Conservation (phyloP, 2,329 filamentous ascomycete species). For the Fusarium redolens region DNA sequence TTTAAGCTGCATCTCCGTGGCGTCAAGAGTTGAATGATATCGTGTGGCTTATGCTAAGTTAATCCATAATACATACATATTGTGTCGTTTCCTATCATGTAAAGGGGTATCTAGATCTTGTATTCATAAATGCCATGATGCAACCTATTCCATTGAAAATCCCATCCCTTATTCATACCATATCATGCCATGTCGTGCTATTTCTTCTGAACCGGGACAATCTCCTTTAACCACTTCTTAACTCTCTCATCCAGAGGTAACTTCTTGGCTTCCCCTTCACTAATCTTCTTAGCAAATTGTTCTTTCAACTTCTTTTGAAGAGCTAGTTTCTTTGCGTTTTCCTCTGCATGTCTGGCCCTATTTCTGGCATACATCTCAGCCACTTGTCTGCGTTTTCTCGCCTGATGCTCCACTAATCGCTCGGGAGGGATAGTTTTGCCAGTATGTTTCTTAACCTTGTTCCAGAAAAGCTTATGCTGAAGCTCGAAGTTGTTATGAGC, state of each 20-base stretch:
- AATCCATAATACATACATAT: constrained; percentile 1
- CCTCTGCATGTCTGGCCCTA: constrained; percentile 4
- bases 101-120: constrained; percentile 37
- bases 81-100: constrained; percentile 10
- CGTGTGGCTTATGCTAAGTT: background rate
- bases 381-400: background rate
- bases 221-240: constrained; percentile 37
- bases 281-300: constrained; percentile 35
- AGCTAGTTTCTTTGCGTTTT: constrained; percentile 5
- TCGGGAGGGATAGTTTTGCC: constrained; percentile 28
- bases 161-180: constrained; percentile 10
- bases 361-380: constrained; percentile 3
- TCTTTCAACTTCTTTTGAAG: constrained; percentile 28
- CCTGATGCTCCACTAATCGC: background rate
- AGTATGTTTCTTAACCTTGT: constrained; percentile 11
- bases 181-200: background rate
- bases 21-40: background rate
- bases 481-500: constrained; percentile 2
- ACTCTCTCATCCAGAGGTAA: constrained; percentile 39
- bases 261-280: constrained; percentile 36
- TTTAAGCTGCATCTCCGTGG: constrained; percentile 15
- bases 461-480: constrained; percentile 31
- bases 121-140: constrained; percentile 28
- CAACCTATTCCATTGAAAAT: background rate
- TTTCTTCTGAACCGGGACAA: constrained; percentile 17